Conservation (phyloP, 768 basidiomycete species). For the Termitomyces sp. region DNA sequence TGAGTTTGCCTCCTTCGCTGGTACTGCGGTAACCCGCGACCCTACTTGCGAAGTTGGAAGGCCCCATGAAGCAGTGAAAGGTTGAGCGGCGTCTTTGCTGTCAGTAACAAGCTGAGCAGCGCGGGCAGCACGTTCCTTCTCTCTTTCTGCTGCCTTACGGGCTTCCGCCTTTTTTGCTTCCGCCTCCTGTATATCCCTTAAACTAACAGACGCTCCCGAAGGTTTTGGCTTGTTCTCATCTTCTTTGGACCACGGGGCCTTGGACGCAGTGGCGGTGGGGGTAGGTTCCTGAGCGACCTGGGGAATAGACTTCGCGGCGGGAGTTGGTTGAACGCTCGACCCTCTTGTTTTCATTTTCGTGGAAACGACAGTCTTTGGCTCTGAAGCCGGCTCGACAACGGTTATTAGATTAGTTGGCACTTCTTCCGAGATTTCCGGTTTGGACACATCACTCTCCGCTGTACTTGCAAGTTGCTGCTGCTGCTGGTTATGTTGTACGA, state of each 20-base stretch:
- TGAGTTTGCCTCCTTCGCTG: constrained; percentile 36
- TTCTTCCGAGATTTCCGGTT: constrained; percentile 11
- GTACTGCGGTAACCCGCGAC: constrained; percentile 28
- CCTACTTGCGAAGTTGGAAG: constrained; percentile 81
- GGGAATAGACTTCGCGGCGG: constrained; percentile 13
- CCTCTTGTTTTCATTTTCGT: constrained; percentile 15
- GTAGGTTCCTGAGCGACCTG: constrained; percentile 15
- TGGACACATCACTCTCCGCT: neutral
- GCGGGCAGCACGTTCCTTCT: constrained; percentile 58
- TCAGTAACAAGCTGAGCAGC: constrained; percentile 30
- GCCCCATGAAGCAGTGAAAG: constrained; percentile 77
- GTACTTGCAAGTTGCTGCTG: constrained; percentile 30
- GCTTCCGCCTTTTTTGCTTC: constrained; percentile 79
- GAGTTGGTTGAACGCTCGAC: constrained; percentile 9
- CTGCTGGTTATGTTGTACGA: constrained; percentile 54
- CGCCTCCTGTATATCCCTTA: constrained; percentile 94
- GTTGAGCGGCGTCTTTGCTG: constrained; percentile 49
- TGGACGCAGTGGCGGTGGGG: constrained; percentile 25
- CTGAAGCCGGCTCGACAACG: constrained; percentile 11
- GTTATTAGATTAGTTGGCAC: constrained; percentile 4
- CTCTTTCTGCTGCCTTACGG: constrained; percentile 68
- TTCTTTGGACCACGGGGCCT: constrained; percentile 63
- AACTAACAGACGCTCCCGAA: constrained; percentile 45
- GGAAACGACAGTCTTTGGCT: constrained; percentile 13
- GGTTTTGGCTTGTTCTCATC: constrained; percentile 55